phyloP scores from a whole-genome alignment of 78 protist species.

The Chrysochromulina parva region DNA sequence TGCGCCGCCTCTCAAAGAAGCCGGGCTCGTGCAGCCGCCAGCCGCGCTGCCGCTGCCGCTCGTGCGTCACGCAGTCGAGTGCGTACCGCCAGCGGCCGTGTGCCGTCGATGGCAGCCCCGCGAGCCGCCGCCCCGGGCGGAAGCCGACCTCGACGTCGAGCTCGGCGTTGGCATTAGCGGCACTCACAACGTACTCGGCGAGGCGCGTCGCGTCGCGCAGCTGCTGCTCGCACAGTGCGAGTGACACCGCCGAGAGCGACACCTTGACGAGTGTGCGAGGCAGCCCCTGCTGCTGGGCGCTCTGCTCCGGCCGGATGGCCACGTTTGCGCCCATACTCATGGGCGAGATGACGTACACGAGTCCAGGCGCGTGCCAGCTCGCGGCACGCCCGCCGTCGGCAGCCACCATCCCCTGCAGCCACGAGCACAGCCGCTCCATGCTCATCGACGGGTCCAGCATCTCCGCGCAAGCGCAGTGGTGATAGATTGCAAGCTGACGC shows the following conservation, averaged over 20 bases:
- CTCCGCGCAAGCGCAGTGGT: background rate
- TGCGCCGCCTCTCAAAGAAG: background rate
- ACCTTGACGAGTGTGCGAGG: background rate
- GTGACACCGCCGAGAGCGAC: background rate
- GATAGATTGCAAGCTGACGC: background rate
- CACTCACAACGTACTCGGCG: background rate
- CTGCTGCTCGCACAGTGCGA: background rate
- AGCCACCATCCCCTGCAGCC: background rate
- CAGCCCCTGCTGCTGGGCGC: background rate
- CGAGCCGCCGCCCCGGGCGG: too few species aligned
- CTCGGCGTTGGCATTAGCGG: too few species aligned
- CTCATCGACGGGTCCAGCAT: background rate
- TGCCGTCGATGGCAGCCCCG: too few species aligned
- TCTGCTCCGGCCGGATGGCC: too few species aligned
- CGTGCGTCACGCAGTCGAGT: background rate
- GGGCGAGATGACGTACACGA: too few species aligned
- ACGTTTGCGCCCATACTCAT: too few species aligned
- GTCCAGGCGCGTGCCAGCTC: too few species aligned
- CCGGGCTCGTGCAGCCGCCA: background rate
- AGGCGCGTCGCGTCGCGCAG: slow-evolving; percentile 12
- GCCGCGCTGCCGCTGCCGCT: background rate
- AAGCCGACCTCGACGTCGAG: too few species aligned
- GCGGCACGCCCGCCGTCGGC: too few species aligned
- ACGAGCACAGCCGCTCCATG: too few species aligned
- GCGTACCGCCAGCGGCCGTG: background rate